Conservation (phyloP, 2,329 filamentous ascomycete genomes). For the Colletotrichum neosansevieriae region DNA sequence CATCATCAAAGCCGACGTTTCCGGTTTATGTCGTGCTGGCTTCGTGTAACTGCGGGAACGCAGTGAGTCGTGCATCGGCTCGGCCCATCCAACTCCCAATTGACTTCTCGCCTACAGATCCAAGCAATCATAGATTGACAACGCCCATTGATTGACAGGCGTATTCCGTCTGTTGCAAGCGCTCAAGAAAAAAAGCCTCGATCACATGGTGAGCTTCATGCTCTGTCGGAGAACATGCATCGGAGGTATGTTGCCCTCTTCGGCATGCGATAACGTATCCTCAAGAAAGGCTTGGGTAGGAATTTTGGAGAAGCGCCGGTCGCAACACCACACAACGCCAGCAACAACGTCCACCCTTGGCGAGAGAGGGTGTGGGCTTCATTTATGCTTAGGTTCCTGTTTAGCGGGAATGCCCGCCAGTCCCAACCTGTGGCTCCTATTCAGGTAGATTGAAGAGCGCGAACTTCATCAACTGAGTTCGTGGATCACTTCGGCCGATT, state of each 20-base stretch:
- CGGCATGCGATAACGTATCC: slow-evolving; percentile 23
- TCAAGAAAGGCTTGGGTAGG: background rate
- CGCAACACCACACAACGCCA: background rate
- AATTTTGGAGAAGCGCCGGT: background rate
- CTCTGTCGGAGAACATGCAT: slow-evolving; percentile 9
- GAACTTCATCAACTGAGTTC: background rate
- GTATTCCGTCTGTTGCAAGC: background rate
- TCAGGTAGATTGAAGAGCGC: background rate
- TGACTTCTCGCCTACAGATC: background rate
- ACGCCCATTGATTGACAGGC: too few species aligned
- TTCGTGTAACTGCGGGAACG: background rate
- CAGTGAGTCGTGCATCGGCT: background rate
- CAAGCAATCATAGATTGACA: background rate
- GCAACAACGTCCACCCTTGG: slow-evolving; percentile 1
- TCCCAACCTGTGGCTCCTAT: background rate
- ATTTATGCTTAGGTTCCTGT: slow-evolving; percentile 8
- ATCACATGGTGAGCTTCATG: background rate
- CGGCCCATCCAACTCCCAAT: background rate
- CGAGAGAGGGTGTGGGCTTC: background rate
- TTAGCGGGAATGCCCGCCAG: slow-evolving; percentile 18
- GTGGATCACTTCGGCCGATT: background rate
- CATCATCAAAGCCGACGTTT: background rate
- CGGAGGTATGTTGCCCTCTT: slow-evolving; percentile 31
- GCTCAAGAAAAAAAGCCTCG: background rate
- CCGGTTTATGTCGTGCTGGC: background rate